A percentile compares a stretch with the other conserved stretches of the same genome.
phyloP scores from a whole-genome alignment of 257 asterid genomes.

The Nicotiana knightiana region DNA sequence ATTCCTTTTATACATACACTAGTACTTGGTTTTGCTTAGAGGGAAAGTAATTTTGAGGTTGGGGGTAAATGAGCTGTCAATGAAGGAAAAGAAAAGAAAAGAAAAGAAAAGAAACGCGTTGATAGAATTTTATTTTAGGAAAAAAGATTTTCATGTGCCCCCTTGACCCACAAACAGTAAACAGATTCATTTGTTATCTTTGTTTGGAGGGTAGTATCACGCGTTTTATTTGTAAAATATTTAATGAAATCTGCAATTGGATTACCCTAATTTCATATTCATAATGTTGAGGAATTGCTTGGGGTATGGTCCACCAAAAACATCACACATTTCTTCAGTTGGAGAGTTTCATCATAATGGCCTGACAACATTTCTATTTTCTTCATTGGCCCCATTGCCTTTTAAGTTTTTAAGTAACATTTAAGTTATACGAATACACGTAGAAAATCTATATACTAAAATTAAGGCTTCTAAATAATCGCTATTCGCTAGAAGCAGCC shows the following conservation, averaged over 20 bases:
- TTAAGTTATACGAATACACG: no score
- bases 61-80: neutral
- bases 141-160: neutral
- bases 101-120: neutral
- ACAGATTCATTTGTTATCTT: neutral
- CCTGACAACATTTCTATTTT: neutral
- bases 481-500: no score
- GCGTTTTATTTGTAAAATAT: neutral
- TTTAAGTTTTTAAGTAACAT: neutral
- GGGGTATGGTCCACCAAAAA: conserved; percentile 3
- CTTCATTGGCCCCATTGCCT: neutral
- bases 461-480: neutral
- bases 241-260: neutral
- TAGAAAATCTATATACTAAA: no score
- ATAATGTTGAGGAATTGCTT: neutral
- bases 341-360: neutral
- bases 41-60: neutral
- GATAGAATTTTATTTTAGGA: neutral
- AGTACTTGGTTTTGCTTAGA: neutral
- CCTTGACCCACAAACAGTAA: neutral
- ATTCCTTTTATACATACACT: neutral
- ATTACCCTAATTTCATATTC: neutral
- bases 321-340: conserved; percentile 12
- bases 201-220: neutral
- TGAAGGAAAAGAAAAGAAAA: no score